phyloP scores from a whole-genome alignment of 192 early-diverging fungal species.

The Linnemannia zychae region DNA sequence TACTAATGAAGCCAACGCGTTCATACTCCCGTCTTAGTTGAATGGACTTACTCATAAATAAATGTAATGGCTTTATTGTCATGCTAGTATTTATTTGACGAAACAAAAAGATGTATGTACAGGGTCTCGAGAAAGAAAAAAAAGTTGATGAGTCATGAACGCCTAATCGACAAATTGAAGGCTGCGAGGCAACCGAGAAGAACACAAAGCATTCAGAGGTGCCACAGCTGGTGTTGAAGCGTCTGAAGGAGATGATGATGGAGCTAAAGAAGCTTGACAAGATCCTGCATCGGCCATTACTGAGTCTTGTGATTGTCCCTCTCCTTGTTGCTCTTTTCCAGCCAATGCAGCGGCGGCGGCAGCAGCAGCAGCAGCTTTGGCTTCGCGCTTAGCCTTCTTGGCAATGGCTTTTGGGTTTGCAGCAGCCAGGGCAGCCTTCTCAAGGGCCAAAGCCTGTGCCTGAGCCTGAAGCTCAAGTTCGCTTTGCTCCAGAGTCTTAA shows the following conservation, averaged over 20 bases:
- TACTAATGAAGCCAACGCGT: background rate
- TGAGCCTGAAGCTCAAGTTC: conserved; percentile 33
- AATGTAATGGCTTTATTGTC: background rate
- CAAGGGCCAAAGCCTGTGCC: conserved; percentile 15
- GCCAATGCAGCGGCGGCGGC: conserved; percentile 9
- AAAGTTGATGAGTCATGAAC: background rate
- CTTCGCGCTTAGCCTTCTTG: conserved; percentile 32
- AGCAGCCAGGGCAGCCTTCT: conserved; percentile 18
- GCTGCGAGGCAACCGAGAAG: conserved; percentile 39
- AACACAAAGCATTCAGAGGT: conserved; percentile 11
- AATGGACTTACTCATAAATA: too few species aligned
- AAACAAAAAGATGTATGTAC: conserved; percentile 2
- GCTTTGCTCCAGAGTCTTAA: conserved; percentile 27
- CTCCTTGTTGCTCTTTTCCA: background rate
- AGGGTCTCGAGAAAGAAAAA: background rate
- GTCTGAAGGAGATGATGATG: background rate
- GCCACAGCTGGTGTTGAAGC: background rate
- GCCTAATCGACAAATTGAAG: conserved; percentile 48
- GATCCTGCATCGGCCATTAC: background rate
- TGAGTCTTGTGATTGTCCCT: background rate
- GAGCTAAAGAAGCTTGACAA: background rate
- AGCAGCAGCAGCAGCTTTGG: conserved; percentile 28
- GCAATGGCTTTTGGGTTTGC: conserved; percentile 24
- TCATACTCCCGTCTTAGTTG: background rate
- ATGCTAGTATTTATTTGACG: background rate